Percentiles rank a stretch among this genome's conserved stretches.
phyloP scores from a whole-genome alignment of 805 yeast genomes.

The Candida palmyrensis region DNA sequence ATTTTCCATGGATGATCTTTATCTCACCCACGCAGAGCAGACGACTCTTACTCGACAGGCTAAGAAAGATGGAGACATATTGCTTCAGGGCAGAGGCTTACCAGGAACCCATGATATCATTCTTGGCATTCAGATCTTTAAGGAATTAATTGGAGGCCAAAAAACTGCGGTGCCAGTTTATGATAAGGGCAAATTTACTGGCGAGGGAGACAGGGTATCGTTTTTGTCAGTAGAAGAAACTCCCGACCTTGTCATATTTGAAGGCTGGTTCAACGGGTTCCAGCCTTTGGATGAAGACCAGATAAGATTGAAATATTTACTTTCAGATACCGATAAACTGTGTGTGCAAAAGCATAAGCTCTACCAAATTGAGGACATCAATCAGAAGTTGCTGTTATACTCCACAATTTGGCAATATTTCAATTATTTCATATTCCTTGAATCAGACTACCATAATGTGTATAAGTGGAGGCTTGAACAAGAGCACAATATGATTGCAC shows the following conservation, averaged over 20 bases:
- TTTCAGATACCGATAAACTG: conserved; percentile 3
- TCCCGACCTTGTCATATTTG: conserved; percentile 64
- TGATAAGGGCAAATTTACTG: conserved; percentile 67
- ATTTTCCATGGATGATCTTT: conserved; percentile 83
- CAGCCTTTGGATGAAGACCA: conserved; percentile 19
- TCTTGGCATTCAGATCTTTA: conserved; percentile 35
- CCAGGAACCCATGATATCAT: conserved; percentile 90
- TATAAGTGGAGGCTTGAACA: conserved; percentile 76
- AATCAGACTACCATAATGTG: conserved; percentile 57
- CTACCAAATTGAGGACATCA: conserved; percentile 37
- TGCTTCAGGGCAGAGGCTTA: conserved; percentile 76
- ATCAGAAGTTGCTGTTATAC: conserved; percentile 49
- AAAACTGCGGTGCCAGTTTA: conserved; percentile 49
- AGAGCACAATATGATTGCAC: conserved; percentile 54
- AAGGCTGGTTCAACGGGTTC: conserved; percentile 95
- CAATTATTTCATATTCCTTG: conserved; percentile 56
- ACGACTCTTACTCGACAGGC: conserved; percentile 30
- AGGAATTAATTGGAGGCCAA: conserved; percentile 7
- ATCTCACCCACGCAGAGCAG: conserved; percentile 65
- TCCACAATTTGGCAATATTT: conserved; percentile 53
- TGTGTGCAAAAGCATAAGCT: conserved; percentile 16
- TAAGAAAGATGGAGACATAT: conserved; percentile 37
- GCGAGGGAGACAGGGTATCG: conserved; percentile 71
- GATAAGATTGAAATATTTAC: conserved; percentile 15
- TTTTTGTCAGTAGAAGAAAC: conserved; percentile 23